Conservation (phyloP, 163 green algal species). For the Coccomyxa subellipsoidea region DNA sequence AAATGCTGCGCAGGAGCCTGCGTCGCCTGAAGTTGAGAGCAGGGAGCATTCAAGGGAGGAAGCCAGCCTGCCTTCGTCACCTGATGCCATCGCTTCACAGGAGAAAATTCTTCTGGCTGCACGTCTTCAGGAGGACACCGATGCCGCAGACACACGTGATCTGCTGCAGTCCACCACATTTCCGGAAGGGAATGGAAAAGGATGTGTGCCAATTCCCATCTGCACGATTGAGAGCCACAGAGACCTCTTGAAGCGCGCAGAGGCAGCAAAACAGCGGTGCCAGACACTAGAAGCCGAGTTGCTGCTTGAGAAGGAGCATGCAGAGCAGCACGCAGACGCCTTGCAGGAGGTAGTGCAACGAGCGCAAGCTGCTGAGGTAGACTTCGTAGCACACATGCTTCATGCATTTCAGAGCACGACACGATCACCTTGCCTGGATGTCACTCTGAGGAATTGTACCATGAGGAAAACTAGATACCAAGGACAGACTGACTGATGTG, state of each 20-base stretch:
- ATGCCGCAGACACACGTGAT: background rate
- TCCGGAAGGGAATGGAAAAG: background rate
- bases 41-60: no score
- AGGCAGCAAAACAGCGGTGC: background rate
- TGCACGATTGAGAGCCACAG: background rate
- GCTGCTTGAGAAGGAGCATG: background rate
- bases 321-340: background rate
- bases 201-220: background rate
- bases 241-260: background rate
- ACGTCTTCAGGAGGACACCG: no score
- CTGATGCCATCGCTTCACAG: no score
- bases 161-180: background rate
- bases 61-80: no score
- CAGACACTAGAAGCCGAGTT: background rate
- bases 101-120: no score
- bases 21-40: background rate
- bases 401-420: no score
- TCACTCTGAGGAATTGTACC: no score
- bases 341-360: background rate
- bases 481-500: no score
- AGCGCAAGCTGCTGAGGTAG: background rate
- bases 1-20: background rate
- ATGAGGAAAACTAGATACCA: no score
- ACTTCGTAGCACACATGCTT: background rate
- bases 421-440: no score